phyloP scores from a whole-genome alignment of 2,329 filamentous ascomycete species.

The Colletotrichum scovillei region DNA sequence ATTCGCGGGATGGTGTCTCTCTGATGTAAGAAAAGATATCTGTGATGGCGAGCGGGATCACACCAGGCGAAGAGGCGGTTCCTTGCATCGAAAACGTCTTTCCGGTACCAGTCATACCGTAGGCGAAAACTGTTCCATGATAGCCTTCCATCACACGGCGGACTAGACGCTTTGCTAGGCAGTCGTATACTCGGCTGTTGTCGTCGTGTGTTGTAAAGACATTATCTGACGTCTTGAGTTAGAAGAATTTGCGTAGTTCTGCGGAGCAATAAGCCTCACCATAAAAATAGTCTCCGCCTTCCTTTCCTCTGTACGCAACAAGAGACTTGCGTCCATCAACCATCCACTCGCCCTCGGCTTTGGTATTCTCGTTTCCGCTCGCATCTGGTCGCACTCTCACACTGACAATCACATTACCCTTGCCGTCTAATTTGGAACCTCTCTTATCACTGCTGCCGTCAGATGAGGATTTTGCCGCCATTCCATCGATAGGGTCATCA shows the following conservation, averaged over 20 bases:
- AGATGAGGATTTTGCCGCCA: slow-evolving; percentile 46
- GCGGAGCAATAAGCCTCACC: slow-evolving; percentile 61
- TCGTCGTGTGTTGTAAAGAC: slow-evolving; percentile 95
- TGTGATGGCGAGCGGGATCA: slow-evolving; percentile 96
- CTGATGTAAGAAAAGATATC: slow-evolving; percentile 99
- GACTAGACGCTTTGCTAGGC: slow-evolving; percentile 91
- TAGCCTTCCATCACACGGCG: slow-evolving; percentile 99
- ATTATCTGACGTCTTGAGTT: slow-evolving; percentile 74
- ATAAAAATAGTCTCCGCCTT: slow-evolving; percentile 93
- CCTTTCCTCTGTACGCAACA: slow-evolving; percentile 86
- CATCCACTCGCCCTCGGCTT: slow-evolving; percentile 87
- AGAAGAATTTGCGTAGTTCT: slow-evolving; percentile 23
- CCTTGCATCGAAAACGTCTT: slow-evolving; percentile 99
- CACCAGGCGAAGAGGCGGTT: slow-evolving; percentile 92
- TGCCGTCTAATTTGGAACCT: slow-evolving; percentile 73
- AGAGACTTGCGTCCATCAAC: slow-evolving; percentile 86
- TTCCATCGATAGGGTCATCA: slow-evolving; percentile 77
- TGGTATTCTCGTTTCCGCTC: slow-evolving; percentile 66
- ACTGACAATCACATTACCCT: slow-evolving; percentile 96
- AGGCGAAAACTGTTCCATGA: slow-evolving; percentile 97
- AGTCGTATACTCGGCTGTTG: slow-evolving; percentile 94
- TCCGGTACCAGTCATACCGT: slow-evolving; percentile 98
- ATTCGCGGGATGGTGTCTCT: slow-evolving; percentile 94
- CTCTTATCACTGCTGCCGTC: slow-evolving; percentile 54
- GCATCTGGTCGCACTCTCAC: slow-evolving; percentile 91